phyloP scores from a whole-genome alignment of 2,329 filamentous ascomycete species.

The Claviceps sp. region DNA sequence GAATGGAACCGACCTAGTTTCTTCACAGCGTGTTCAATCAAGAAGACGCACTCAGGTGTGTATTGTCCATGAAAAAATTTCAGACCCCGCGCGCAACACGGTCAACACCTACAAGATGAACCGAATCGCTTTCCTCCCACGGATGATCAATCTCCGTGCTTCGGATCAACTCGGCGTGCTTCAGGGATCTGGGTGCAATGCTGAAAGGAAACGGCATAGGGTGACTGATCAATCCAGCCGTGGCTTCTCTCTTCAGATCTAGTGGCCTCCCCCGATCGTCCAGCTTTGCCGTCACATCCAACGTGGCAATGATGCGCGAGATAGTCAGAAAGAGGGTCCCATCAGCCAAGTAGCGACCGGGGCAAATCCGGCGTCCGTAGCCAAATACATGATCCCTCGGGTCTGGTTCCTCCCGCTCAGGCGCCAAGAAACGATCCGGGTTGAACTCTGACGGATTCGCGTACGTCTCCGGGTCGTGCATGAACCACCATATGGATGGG shows the following conservation, averaged over 20 bases:
- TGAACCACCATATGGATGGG: slow-evolving; percentile 19
- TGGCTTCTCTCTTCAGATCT: slow-evolving; percentile 7
- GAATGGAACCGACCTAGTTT: too few species aligned
- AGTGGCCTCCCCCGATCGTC: slow-evolving; percentile 23
- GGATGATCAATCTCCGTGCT: slow-evolving; percentile 5
- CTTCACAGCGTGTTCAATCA: too few species aligned
- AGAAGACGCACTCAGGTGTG: too few species aligned
- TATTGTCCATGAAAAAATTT: not conserved
- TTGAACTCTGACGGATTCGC: slow-evolving; percentile 23
- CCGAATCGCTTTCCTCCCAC: slow-evolving; percentile 6
- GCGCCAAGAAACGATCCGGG: slow-evolving; percentile 18
- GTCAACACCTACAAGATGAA: not conserved
- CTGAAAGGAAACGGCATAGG: not conserved
- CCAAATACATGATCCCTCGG: slow-evolving; percentile 18
- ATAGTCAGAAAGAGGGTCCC: slow-evolving; percentile 18
- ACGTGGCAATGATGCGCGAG: slow-evolving; percentile 32
- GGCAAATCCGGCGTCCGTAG: slow-evolving; percentile 23
- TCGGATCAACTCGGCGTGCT: slow-evolving; percentile 3
- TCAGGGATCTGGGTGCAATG: slow-evolving; percentile 1
- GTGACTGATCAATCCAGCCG: slow-evolving; percentile 1
- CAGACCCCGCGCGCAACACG: not conserved
- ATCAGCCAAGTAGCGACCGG: slow-evolving; percentile 20
- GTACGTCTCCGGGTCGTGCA: slow-evolving; percentile 58
- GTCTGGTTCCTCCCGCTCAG: slow-evolving; percentile 14
- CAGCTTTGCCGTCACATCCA: slow-evolving; percentile 20